phyloP scores from a whole-genome alignment of 2,329 filamentous ascomycete species.

The Botrytis tulipae region DNA sequence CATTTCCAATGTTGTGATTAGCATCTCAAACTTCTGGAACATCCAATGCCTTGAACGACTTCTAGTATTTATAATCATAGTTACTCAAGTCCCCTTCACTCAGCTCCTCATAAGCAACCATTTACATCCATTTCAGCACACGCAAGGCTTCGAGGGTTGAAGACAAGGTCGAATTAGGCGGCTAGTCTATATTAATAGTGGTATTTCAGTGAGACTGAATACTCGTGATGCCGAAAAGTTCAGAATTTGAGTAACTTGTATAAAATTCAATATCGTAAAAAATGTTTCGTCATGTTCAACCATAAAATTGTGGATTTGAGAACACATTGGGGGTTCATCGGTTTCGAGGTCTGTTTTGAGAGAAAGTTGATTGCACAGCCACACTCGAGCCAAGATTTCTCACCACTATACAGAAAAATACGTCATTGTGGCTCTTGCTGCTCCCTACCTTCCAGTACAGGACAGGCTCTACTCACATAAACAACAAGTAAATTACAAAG shows the following conservation, averaged over 20 bases:
- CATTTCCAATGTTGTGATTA: not conserved
- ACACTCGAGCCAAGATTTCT: slow-evolving; percentile 3
- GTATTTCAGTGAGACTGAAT: not conserved
- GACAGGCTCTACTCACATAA: not conserved
- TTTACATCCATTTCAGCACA: not conserved
- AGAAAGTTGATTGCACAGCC: slow-evolving; percentile 8
- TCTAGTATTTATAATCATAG: not conserved
- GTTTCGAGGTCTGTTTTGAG: not conserved
- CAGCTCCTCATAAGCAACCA: not conserved
- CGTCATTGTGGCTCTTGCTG: slow-evolving; percentile 9
- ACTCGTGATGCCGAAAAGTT: not conserved
- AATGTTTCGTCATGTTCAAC: not conserved
- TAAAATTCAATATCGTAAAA: not conserved
- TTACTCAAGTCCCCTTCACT: not conserved
- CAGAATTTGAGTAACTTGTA: not conserved
- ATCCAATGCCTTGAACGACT: too few species aligned
- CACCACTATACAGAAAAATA: not conserved
- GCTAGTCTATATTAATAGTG: not conserved
- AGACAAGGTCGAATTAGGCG: not conserved
- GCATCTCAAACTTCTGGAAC: not conserved
- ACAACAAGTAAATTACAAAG: not conserved
- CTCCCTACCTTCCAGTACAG: not conserved
- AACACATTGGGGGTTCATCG: not conserved
- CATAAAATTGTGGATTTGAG: not conserved
- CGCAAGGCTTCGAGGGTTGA: not conserved